Conservation (phyloP, 2,329 filamentous ascomycete species). For the Fusarium floridanum region DNA sequence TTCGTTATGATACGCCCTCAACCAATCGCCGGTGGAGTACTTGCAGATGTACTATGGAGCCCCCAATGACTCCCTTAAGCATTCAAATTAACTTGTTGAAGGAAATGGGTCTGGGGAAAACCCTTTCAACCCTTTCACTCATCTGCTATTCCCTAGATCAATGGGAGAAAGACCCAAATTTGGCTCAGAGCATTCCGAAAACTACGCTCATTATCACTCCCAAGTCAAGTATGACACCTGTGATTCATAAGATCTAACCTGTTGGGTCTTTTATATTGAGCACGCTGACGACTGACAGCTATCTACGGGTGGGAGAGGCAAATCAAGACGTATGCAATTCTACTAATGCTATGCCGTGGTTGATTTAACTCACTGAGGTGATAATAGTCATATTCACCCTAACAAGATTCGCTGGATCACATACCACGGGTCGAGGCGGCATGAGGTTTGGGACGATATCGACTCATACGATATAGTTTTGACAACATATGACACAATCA, state of each 20-base stretch:
- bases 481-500: constrained; percentile 14
- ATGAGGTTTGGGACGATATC: background rate
- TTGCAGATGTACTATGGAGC: background rate
- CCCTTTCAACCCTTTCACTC: background rate
- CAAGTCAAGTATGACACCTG: background rate
- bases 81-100: background rate
- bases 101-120: background rate
- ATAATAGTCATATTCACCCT: background rate
- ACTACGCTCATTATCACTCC: background rate
- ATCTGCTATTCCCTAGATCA: background rate
- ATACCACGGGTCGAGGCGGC: background rate
- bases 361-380: background rate
- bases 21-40: background rate
- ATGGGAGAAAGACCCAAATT: background rate
- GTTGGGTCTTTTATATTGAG: too few relatives aligned
- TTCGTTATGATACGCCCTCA: background rate
- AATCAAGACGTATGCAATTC: background rate
- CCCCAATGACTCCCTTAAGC: background rate
- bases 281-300: background rate
- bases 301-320: background rate
- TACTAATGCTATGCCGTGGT: background rate
- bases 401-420: background rate
- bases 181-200: background rate
- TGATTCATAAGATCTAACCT: background rate
- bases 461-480: constrained; percentile 7